phyloP scores from a whole-genome alignment of 2,329 filamentous ascomycete genomes.

The Aphanocladium album region DNA sequence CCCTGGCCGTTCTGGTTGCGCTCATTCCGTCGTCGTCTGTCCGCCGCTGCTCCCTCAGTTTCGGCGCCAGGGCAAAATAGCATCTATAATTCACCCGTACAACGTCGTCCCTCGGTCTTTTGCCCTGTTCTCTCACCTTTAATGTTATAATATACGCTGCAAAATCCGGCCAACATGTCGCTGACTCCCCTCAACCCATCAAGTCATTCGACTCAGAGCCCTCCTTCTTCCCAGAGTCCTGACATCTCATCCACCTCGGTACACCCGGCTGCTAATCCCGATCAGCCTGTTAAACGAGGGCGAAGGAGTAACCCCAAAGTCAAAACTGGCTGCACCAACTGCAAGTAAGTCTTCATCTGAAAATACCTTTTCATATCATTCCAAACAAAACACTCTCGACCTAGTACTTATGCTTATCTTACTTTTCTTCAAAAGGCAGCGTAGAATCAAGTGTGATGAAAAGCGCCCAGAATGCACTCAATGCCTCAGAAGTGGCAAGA shows the following conservation, averaged over 20 bases:
- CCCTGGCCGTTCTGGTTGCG: too few relatives aligned
- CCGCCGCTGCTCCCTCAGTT: too few relatives aligned
- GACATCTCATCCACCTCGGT: not conserved
- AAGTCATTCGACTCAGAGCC: not conserved
- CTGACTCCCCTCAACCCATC: not conserved
- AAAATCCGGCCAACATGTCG: conserved; percentile 2
- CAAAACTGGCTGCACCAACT: conserved; percentile 62
- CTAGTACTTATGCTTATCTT: conserved; percentile 13
- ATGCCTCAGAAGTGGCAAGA: conserved; percentile 54
- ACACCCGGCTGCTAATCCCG: conserved; percentile 9
- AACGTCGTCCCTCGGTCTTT: too few relatives aligned
- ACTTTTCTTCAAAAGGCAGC: conserved; percentile 36
- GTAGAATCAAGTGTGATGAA: conserved; percentile 64
- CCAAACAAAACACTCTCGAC: too few relatives aligned
- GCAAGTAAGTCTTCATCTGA: conserved; percentile 51
- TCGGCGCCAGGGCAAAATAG: too few relatives aligned
- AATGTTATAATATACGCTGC: not conserved
- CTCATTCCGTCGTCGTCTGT: too few relatives aligned
- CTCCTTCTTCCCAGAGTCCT: not conserved
- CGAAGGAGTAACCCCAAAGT: conserved; percentile 56
- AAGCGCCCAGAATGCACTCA: conserved; percentile 54
- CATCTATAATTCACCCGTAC: too few relatives aligned
- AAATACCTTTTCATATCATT: not conserved
- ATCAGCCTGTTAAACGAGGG: conserved; percentile 32
- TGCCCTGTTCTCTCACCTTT: not conserved